A percentile compares a stretch with the other conserved stretches of the same genome.
Conservation (phyloP, 345 rosid genomes). For the Dipteronia dyeriana region DNA sequence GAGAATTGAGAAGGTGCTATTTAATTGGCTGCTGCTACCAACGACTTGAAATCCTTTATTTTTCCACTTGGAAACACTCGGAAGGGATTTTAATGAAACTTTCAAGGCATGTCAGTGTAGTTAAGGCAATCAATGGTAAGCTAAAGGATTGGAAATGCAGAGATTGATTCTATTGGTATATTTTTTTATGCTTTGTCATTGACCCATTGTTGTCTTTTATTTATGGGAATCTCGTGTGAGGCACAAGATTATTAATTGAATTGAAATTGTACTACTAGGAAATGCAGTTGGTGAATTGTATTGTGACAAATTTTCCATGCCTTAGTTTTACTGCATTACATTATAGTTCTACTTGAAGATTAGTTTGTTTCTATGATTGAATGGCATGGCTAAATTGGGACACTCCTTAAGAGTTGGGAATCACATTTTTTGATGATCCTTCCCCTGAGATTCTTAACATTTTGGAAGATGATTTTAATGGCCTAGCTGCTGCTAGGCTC, state of each 20-base stretch:
- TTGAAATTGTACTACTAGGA: background rate
- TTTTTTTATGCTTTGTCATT: background rate
- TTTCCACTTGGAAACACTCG: background rate
- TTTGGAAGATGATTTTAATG: no score
- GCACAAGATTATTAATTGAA: background rate
- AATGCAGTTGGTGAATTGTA: background rate
- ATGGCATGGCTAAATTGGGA: no score
- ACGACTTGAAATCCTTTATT: background rate
- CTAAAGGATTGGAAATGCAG: background rate
- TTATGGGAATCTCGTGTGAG: background rate
- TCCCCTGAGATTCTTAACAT: no score
- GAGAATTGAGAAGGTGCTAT: background rate
- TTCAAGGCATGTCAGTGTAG: background rate
- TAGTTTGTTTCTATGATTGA: background rate
- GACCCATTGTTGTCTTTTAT: background rate
- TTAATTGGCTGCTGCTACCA: background rate
- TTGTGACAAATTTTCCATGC: background rate
- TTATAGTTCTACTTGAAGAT: background rate
- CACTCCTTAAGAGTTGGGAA: no score
- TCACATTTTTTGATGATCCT: no score
- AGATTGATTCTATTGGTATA: background rate
- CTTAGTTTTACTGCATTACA: background rate
- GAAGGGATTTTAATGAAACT: background rate
- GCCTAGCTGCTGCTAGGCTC: no score
- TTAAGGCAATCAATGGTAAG: background rate